Evolutionary conservation across 1,139 yeast species (phyloP).

Genomic region (Candida labiduridarum): DNA sequence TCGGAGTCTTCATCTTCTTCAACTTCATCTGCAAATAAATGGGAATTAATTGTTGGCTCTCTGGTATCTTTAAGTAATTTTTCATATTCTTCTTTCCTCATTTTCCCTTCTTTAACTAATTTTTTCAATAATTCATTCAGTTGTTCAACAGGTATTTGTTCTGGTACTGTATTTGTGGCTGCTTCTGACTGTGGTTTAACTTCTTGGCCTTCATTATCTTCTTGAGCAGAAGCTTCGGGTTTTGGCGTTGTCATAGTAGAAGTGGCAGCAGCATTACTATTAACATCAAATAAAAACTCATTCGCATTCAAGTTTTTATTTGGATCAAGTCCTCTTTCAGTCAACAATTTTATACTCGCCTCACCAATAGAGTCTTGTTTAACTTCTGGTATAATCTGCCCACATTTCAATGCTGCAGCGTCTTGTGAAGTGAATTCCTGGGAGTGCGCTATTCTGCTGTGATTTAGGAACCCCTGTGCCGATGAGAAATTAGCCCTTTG

Average conservation of each 20-base stretch:
- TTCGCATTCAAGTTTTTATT: slow-evolving; percentile 40
- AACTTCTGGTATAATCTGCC: slow-evolving; percentile 55
- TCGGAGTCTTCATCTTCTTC: slow-evolving; percentile 1
- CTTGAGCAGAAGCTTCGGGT: background rate
- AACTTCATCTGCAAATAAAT: slow-evolving; percentile 33
- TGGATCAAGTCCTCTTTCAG: slow-evolving; percentile 43
- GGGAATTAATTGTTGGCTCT: slow-evolving; percentile 27
- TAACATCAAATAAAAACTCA: slow-evolving; percentile 38
- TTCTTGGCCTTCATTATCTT: background rate
- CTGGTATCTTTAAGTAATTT: slow-evolving; percentile 27
- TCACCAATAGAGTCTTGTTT: slow-evolving; percentile 65
- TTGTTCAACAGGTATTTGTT: slow-evolving; percentile 2
- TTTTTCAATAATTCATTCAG: slow-evolving; percentile 30
- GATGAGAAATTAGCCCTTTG: slow-evolving; percentile 70
- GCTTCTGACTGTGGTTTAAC: background rate
- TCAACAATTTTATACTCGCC: slow-evolving; percentile 45
- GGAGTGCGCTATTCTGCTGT: slow-evolving; percentile 74
- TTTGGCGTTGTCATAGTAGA: background rate
- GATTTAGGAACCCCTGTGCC: slow-evolving; percentile 81
- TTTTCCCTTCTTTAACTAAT: slow-evolving; percentile 26
- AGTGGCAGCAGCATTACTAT: background rate
- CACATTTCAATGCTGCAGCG: slow-evolving; percentile 73
- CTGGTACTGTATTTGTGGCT: background rate
- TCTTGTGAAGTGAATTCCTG: slow-evolving; percentile 74
- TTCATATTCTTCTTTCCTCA: slow-evolving; percentile 29